phyloP scores from a whole-genome alignment of 179 eudicot genomes.

The Vitellaria paradoxa region DNA sequence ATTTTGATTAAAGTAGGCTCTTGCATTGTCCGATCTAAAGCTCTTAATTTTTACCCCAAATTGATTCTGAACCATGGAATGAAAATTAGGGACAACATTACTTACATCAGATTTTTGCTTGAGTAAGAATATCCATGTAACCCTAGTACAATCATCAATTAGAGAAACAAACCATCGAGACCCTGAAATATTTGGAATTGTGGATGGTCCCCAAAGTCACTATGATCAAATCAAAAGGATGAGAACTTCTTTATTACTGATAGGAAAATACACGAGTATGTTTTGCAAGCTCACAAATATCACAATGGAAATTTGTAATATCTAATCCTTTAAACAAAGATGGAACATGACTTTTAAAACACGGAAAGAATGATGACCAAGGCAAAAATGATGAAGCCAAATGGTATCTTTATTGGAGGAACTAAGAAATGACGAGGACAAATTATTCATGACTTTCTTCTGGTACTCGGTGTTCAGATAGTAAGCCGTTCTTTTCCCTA shows the following conservation, averaged over 20 bases:
- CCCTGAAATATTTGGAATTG: not conserved
- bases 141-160: slow-evolving; percentile 12
- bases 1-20: too few species aligned
- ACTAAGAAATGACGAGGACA: not conserved
- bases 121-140: slow-evolving; percentile 10
- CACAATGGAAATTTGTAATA: not conserved
- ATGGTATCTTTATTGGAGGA: not conserved
- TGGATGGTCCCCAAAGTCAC: slow-evolving; percentile 18
- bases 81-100: not conserved
- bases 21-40: slow-evolving; percentile 1
- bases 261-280: slow-evolving; percentile 11
- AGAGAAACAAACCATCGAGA: slow-evolving; percentile 13
- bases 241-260: not conserved
- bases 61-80: slow-evolving; percentile 1
- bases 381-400: not conserved
- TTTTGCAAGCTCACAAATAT: slow-evolving; percentile 16
- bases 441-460: too few species aligned
- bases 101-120: slow-evolving; percentile 4
- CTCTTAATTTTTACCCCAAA: not conserved
- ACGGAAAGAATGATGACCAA: slow-evolving; percentile 1
- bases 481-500: slow-evolving; percentile 4
- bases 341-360: slow-evolving; percentile 9
- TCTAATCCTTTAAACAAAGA: slow-evolving; percentile 4
- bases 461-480: not conserved
- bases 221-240: slow-evolving; percentile 14